These are phyloP conservation scores for Blastomyces gilchristii DNA, from an alignment of 2,329 filamentous ascomycete species.

Conservation along the genomic window DNA sequence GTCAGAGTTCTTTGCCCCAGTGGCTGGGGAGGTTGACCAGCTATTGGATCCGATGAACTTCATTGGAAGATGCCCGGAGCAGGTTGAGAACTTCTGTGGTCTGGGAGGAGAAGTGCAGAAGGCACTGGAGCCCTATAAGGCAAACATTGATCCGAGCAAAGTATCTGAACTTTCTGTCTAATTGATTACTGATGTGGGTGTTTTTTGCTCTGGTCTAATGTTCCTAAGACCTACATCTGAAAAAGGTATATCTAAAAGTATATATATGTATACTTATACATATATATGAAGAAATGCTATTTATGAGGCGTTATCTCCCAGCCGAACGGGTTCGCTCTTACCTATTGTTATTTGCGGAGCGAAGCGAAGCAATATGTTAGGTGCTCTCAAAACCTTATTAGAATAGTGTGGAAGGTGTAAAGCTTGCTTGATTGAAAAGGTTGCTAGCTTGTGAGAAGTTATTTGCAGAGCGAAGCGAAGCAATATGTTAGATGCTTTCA, in stretches of 20 bases:
- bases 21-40: constrained; percentile 57
- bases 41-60: constrained; percentile 56
- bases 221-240: neutral
- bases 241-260: neutral
- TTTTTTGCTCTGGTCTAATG: neutral
- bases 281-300: neutral
- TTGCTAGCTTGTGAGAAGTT: too few species aligned
- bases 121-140: constrained; percentile 9
- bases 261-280: too few species aligned
- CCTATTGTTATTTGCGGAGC: too few species aligned
- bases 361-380: too few species aligned
- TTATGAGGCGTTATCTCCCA: neutral
- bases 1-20: constrained; percentile 62
- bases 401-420: too few species aligned
- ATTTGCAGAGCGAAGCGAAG: too few species aligned
- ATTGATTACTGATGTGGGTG: neutral
- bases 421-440: too few species aligned
- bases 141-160: neutral
- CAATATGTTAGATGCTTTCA: too few species aligned
- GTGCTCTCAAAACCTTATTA: too few species aligned
- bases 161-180: constrained; percentile 2
- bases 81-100: constrained; percentile 41
- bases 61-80: constrained; percentile 45
- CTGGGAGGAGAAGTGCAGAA: constrained; percentile 13
- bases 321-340: too few species aligned